phyloP scores from a whole-genome alignment of 1,284 basidiomycete species.

The Fistulina hepatica region DNA sequence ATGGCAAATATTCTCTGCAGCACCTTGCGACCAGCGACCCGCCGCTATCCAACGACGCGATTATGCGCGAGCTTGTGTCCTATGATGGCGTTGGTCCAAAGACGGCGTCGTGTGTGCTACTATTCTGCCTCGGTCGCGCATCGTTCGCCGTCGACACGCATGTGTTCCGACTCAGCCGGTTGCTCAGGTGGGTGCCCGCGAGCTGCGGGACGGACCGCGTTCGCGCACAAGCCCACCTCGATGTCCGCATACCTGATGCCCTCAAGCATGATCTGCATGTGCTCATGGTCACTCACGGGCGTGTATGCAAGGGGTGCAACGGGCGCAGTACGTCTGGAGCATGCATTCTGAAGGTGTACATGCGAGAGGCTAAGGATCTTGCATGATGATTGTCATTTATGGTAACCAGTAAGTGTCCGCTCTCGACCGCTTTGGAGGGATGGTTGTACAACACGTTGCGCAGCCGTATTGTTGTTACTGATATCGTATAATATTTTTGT shows the following conservation, averaged over 20 bases:
- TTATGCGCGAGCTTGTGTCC: slow-evolving; percentile 60
- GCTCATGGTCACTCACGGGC: slow-evolving; percentile 57
- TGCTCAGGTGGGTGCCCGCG: slow-evolving; percentile 61
- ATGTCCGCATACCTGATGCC: slow-evolving; percentile 46
- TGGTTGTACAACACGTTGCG: too few species aligned
- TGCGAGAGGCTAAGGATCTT: too few species aligned
- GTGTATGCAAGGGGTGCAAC: slow-evolving; percentile 40
- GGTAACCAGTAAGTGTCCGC: too few species aligned
- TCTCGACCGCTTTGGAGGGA: too few species aligned
- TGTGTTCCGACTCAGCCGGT: slow-evolving; percentile 52
- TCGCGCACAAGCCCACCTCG: slow-evolving; percentile 60
- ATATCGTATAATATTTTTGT: too few species aligned
- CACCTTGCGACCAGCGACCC: slow-evolving; percentile 32
- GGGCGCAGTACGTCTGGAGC: slow-evolving; percentile 13
- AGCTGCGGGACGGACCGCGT: slow-evolving; percentile 47
- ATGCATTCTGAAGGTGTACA: slow-evolving; percentile 25
- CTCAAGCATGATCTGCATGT: slow-evolving; percentile 68
- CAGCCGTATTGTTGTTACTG: too few species aligned
- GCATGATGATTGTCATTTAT: too few species aligned
- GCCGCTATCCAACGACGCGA: slow-evolving; percentile 34
- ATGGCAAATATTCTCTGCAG: slow-evolving; percentile 46
- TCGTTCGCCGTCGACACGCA: slow-evolving; percentile 76
- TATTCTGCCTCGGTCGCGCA: slow-evolving; percentile 66
- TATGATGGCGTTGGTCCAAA: slow-evolving; percentile 70
- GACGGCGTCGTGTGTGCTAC: slow-evolving; percentile 66